These are phyloP conservation scores for Pyrenophora teres DNA, from an alignment of 2,329 filamentous ascomycete genomes.

Conservation along the genomic window DNA sequence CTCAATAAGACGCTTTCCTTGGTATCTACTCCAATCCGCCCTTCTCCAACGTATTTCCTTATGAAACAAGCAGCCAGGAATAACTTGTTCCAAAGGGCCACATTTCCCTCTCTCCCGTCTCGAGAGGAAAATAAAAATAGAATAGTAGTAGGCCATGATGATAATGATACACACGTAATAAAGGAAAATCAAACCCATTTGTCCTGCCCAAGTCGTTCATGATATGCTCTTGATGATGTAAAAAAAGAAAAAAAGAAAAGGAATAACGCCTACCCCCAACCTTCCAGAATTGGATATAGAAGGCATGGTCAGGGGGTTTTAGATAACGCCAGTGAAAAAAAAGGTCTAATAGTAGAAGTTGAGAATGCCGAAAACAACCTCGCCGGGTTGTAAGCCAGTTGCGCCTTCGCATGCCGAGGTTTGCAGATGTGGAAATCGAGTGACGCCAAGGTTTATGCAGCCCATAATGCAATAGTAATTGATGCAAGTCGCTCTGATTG, in stretches of 20 bases:
- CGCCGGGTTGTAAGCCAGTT: slow-evolving; percentile 38
- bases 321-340: slow-evolving; percentile 24
- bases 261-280: slow-evolving; percentile 22
- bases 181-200: slow-evolving; percentile 26
- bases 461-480: slow-evolving; percentile 38
- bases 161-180: slow-evolving; percentile 22
- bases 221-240: slow-evolving; percentile 21
- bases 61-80: slow-evolving; percentile 7
- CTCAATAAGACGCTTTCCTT: slow-evolving; percentile 18
- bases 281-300: slow-evolving; percentile 19
- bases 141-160: slow-evolving; percentile 4
- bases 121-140: slow-evolving; percentile 11
- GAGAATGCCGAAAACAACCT: slow-evolving; percentile 25
- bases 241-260: slow-evolving; percentile 11
- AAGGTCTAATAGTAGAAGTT: slow-evolving; percentile 26
- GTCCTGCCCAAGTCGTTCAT: slow-evolving; percentile 22
- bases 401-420: slow-evolving; percentile 36
- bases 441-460: slow-evolving; percentile 43
- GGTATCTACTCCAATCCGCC: slow-evolving; percentile 25
- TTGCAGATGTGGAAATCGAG: slow-evolving; percentile 20
- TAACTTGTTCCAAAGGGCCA: background rate
- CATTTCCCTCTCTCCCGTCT: background rate
- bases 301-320: slow-evolving; percentile 22
- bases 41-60: slow-evolving; percentile 1
- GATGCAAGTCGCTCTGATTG: slow-evolving; percentile 41